phyloP scores from a whole-genome alignment of 768 basidiomycete species.

The Peribolospora kevripleyi region DNA sequence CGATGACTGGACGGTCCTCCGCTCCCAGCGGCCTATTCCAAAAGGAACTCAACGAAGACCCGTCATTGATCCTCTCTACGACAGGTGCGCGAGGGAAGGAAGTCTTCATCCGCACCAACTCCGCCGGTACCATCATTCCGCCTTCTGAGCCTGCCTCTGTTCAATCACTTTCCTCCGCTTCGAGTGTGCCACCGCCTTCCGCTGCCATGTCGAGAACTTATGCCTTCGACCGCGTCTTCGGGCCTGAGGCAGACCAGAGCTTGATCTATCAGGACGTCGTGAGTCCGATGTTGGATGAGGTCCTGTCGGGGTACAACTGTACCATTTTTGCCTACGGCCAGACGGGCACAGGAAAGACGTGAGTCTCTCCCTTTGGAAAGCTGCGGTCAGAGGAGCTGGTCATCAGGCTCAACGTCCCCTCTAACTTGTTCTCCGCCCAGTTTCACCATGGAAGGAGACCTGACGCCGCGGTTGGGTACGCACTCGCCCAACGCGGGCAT shows the following conservation, averaged over 20 bases:
- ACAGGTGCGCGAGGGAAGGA: slow-evolving; percentile 49
- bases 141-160: background rate
- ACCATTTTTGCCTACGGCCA: slow-evolving; percentile 86
- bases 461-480: slow-evolving; percentile 54
- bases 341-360: slow-evolving; percentile 98
- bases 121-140: slow-evolving; percentile 4
- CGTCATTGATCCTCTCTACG: slow-evolving; percentile 63
- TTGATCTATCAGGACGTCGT: slow-evolving; percentile 87
- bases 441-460: slow-evolving; percentile 94
- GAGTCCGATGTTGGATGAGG: slow-evolving; percentile 72
- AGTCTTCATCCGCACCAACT: slow-evolving; percentile 49
- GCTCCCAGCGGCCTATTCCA: slow-evolving; percentile 34
- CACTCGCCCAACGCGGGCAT: slow-evolving; percentile 79
- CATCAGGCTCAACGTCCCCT: no score
- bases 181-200: background rate
- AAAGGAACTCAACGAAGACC: slow-evolving; percentile 59
- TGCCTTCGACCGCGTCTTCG: slow-evolving; percentile 85
- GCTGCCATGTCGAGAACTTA: slow-evolving; percentile 31
- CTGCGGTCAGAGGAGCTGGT: no score
- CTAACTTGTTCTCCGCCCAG: slow-evolving; percentile 5
- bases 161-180: slow-evolving; percentile 2
- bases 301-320: slow-evolving; percentile 88
- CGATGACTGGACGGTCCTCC: background rate
- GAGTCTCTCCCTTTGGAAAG: slow-evolving; percentile 18
- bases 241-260: slow-evolving; percentile 85